Conservation (phyloP, 495 filamentous ascomycete genomes). For the Neohortaea acidophila region DNA sequence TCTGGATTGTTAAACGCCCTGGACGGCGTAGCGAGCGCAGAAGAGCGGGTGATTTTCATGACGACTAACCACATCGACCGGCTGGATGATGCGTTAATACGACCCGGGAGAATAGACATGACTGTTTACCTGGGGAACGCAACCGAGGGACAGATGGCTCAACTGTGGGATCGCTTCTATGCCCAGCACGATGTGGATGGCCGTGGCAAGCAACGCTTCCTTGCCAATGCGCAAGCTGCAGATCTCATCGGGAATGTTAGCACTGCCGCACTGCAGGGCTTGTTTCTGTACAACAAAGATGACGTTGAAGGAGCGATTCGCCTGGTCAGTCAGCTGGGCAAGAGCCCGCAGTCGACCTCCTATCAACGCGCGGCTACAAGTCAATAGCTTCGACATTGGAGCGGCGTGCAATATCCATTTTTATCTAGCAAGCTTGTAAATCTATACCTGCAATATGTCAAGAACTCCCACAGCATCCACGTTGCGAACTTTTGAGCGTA, state of each 20-base stretch:
- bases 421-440: too few species aligned
- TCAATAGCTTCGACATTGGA: too few species aligned
- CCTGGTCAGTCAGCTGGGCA: slow-evolving; percentile 50
- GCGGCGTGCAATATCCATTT: too few species aligned
- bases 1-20: slow-evolving; percentile 87
- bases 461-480: too few species aligned
- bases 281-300: slow-evolving; percentile 89
- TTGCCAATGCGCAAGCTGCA: slow-evolving; percentile 35
- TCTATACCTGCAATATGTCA: too few species aligned
- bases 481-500: too few species aligned
- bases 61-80: slow-evolving; percentile 90
- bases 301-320: slow-evolving; percentile 73
- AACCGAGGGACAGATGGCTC: slow-evolving; percentile 62
- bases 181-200: slow-evolving; percentile 57
- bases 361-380: too few species aligned
- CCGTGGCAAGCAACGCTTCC: slow-evolving; percentile 34
- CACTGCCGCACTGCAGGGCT: slow-evolving; percentile 76
- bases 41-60: slow-evolving; percentile 83
- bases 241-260: slow-evolving; percentile 50
- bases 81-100: slow-evolving; percentile 74
- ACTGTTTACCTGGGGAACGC: slow-evolving; percentile 79
- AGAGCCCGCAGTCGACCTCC: neutral
- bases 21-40: slow-evolving; percentile 87
- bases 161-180: slow-evolving; percentile 94
- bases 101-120: slow-evolving; percentile 89